Evolutionary conservation across 352 stramenopile genomes (phyloP).

Genomic region (Pythium brachiatum): DNA sequence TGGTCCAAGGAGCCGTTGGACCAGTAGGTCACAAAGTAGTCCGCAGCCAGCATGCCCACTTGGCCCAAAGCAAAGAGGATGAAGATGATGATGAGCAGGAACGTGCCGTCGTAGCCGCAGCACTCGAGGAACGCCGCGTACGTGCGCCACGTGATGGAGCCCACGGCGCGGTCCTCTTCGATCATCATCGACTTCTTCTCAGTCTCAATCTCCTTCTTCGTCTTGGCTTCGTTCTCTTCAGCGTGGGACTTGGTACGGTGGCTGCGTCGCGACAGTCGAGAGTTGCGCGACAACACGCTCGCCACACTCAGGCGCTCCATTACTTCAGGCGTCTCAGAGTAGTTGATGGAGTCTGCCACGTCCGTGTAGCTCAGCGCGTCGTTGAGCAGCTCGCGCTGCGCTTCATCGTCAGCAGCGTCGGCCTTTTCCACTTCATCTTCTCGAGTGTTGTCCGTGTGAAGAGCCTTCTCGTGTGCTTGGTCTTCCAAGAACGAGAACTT

Average conservation of each 20-base stretch:
- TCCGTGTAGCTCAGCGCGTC: neutral
- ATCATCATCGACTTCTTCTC: slow-evolving; percentile 35
- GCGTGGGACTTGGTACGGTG: neutral
- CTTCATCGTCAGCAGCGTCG: neutral
- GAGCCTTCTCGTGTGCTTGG: slow-evolving; percentile 11
- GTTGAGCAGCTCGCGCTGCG: slow-evolving; percentile 18
- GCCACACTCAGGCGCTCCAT: slow-evolving; percentile 7
- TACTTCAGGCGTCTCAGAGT: neutral
- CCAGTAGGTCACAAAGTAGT: slow-evolving; percentile 58
- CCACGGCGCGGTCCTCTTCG: slow-evolving; percentile 40
- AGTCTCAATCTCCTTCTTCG: neutral
- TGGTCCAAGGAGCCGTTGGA: slow-evolving; percentile 27
- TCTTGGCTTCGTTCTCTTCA: neutral
- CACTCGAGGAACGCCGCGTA: slow-evolving; percentile 48
- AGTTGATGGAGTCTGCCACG: neutral
- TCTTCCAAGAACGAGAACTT: slow-evolving; percentile 30
- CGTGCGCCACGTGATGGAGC: slow-evolving; percentile 35
- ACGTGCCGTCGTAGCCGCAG: slow-evolving; percentile 38
- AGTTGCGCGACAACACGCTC: neutral
- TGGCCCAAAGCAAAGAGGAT: slow-evolving; percentile 40
- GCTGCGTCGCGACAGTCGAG: neutral
- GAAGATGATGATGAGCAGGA: slow-evolving; percentile 30
- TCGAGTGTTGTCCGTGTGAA: slow-evolving; percentile 24
- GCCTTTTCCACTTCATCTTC: slow-evolving; percentile 4
- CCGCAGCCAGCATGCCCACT: slow-evolving; percentile 39